Evolutionary conservation across 2,329 filamentous ascomycete species (phyloP).

Genomic region (Pleomassaria siparia): DNA sequence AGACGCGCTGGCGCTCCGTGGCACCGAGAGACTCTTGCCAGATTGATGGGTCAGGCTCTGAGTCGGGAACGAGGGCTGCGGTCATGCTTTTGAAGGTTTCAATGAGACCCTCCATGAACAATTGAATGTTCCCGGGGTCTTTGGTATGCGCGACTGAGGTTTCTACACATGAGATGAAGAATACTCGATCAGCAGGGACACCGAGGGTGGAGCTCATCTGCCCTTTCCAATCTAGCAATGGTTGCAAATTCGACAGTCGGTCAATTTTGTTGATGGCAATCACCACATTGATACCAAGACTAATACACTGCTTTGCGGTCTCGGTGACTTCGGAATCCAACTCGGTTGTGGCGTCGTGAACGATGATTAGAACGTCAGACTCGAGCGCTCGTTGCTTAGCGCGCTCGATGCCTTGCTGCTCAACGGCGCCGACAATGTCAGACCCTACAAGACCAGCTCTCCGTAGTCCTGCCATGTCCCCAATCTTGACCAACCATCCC

Average conservation of each 20-base stretch:
- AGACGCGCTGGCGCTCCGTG: conserved; percentile 82
- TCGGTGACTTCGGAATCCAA: conserved; percentile 60
- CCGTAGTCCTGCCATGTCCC: conserved; percentile 89
- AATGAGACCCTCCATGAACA: conserved; percentile 68
- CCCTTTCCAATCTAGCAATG: conserved; percentile 19
- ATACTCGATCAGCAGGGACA: conserved; percentile 48
- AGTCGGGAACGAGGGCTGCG: conserved; percentile 47
- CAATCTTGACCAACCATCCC: conserved; percentile 90
- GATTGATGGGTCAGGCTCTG: conserved; percentile 61
- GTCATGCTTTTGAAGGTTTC: conserved; percentile 71
- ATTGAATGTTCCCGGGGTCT: conserved; percentile 67
- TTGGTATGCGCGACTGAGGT: conserved; percentile 18
- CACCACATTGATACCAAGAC: conserved; percentile 56
- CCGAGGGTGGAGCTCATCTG: conserved; percentile 24
- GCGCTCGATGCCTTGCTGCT: conserved; percentile 86
- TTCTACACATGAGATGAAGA: conserved; percentile 73
- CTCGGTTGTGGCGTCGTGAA: conserved; percentile 70
- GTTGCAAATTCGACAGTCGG: conserved; percentile 43
- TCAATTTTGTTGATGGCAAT: conserved; percentile 65
- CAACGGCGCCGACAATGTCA: conserved; percentile 67
- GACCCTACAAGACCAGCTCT: conserved; percentile 42
- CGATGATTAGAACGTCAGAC: conserved; percentile 81
- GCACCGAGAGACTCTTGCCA: conserved; percentile 86
- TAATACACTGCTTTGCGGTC: conserved; percentile 54
- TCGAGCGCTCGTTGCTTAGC: conserved; percentile 79